These are phyloP conservation scores for Colletotrichum siamense DNA, from an alignment of 2,329 filamentous ascomycete species.

Conservation along the genomic window DNA sequence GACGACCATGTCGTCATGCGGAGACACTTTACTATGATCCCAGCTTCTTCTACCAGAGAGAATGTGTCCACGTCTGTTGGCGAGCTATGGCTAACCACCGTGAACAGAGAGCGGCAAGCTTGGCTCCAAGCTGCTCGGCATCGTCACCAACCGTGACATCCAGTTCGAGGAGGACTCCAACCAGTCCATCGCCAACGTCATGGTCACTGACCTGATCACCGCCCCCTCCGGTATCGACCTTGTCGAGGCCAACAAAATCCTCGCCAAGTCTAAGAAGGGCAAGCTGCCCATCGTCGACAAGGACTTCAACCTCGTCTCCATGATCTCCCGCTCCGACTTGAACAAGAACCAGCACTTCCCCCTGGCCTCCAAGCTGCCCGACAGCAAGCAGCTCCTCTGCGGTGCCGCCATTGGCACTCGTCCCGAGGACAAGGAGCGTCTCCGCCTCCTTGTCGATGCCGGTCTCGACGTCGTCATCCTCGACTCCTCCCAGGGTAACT, in stretches of 20 bases:
- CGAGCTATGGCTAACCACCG: constrained; percentile 39
- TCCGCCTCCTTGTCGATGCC: constrained; percentile 89
- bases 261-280: constrained; percentile 97
- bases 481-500: constrained; percentile 97
- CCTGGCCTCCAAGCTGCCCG: constrained; percentile 91
- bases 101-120: constrained; percentile 84
- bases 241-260: constrained; percentile 87
- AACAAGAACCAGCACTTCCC: constrained; percentile 99
- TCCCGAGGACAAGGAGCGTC: constrained; percentile 86
- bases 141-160: constrained; percentile 97
- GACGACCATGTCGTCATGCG: constrained; percentile 80
- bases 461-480: constrained; percentile 95
- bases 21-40: constrained; percentile 55
- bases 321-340: constrained; percentile 92
- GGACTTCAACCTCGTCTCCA: constrained; percentile 84
- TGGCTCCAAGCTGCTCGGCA: constrained; percentile 94
- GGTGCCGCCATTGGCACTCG: constrained; percentile 95
- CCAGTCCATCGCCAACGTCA: constrained; percentile 83
- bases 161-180: constrained; percentile 86
- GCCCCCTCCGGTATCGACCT: constrained; percentile 84
- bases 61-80: constrained; percentile 13
- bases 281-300: constrained; percentile 93
- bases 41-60: not conserved
- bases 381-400: constrained; percentile 97
- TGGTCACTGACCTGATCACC: constrained; percentile 94